Percentiles rank a stretch among this genome's conserved stretches.
Evolutionary conservation across 352 stramenopile genomes (phyloP).

Genomic region (Pythium sukuiense): DNA sequence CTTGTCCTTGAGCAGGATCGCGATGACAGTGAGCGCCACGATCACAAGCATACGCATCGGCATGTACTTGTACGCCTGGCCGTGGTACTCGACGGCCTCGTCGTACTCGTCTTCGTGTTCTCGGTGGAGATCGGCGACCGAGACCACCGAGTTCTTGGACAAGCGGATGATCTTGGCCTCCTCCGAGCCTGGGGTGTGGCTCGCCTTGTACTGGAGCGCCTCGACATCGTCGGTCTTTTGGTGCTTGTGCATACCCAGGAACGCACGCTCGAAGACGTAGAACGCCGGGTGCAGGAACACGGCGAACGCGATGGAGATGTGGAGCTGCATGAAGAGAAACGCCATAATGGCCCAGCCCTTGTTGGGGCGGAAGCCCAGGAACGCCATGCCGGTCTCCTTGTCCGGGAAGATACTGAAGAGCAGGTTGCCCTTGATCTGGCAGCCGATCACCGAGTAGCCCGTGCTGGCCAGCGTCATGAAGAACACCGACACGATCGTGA

Average conservation of each 20-base stretch:
- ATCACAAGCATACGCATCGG: conserved; percentile 55
- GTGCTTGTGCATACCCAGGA: conserved; percentile 29
- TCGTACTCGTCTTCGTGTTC: conserved; percentile 32
- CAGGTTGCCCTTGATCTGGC: conserved; percentile 34
- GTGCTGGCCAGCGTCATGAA: conserved; percentile 29
- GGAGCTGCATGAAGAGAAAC: conserved; percentile 47
- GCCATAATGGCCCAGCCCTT: conserved; percentile 26
- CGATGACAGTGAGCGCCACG: conserved; percentile 35
- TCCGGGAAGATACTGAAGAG: conserved; percentile 27
- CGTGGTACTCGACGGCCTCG: conserved; percentile 40
- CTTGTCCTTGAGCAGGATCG: conserved; percentile 36
- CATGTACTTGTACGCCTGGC: conserved; percentile 44
- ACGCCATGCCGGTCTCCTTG: conserved; percentile 5
- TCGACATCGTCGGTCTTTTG: conserved; percentile 1
- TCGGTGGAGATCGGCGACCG: conserved; percentile 35
- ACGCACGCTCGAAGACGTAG: conserved; percentile 26
- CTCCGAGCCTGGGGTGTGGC: neutral
- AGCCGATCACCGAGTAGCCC: conserved; percentile 25
- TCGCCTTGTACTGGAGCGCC: conserved; percentile 1
- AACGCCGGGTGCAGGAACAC: conserved; percentile 34
- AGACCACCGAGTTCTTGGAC: conserved; percentile 36
- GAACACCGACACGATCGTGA: conserved; percentile 28
- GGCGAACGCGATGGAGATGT: conserved; percentile 41
- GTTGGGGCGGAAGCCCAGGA: conserved; percentile 27
- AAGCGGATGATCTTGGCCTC: too few species aligned